phyloP scores from a whole-genome alignment of 352 stramenopile genomes.

The Phytophthora citrophthora region DNA sequence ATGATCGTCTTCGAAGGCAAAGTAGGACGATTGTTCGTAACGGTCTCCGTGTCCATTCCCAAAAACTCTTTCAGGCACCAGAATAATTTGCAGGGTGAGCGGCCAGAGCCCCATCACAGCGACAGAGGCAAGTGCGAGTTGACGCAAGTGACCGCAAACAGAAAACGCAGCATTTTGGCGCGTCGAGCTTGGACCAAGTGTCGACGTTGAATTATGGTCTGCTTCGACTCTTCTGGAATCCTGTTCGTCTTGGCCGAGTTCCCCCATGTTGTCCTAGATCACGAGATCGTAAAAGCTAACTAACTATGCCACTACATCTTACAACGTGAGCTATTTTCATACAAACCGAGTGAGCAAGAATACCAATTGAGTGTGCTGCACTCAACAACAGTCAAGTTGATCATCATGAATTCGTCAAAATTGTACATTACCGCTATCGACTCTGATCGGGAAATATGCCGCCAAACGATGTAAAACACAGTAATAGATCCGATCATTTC shows the following conservation, averaged over 20 bases:
- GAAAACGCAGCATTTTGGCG: slow-evolving; percentile 3
- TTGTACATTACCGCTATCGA: slow-evolving; percentile 24
- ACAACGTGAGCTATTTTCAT: background rate
- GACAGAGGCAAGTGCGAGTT: slow-evolving; percentile 38
- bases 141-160: slow-evolving; percentile 23
- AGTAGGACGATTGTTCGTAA: slow-evolving; percentile 45
- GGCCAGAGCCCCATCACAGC: slow-evolving; percentile 48
- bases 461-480: slow-evolving; percentile 17
- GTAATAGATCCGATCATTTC: slow-evolving; percentile 2
- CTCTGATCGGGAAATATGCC: slow-evolving; percentile 3
- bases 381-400: background rate
- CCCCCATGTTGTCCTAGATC: background rate
- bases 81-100: slow-evolving; percentile 34
- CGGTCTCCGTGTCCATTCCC: slow-evolving; percentile 51
- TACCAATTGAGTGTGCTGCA: too few species aligned
- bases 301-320: too few species aligned
- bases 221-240: background rate
- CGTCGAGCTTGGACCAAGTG: slow-evolving; percentile 5
- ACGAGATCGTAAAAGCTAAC: background rate
- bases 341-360: too few species aligned
- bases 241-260: slow-evolving; percentile 6
- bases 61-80: slow-evolving; percentile 42
- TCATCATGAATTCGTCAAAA: slow-evolving; percentile 13
- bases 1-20: slow-evolving; percentile 42
- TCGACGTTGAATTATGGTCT: background rate